phyloP scores from a whole-genome alignment of 768 basidiomycete genomes.

The Pleurotus sapidus region DNA sequence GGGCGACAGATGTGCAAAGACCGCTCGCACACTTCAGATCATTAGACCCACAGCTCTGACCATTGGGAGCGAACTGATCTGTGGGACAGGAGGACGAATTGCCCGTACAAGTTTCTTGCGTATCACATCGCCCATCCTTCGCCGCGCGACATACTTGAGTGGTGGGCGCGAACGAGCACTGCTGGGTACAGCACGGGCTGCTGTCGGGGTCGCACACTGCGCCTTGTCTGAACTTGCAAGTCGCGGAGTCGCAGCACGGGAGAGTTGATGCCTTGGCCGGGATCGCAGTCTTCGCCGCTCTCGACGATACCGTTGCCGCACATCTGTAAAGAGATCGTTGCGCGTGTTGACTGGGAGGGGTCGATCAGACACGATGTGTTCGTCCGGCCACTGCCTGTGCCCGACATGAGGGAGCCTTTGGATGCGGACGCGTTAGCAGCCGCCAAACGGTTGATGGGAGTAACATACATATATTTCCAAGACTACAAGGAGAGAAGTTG shows the following conservation, averaged over 20 bases:
- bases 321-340: conserved; percentile 64
- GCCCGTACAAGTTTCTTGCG: conserved; percentile 72
- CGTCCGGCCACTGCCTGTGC: conserved; percentile 36
- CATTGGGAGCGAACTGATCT: conserved; percentile 61
- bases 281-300: conserved; percentile 85
- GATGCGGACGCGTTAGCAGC: not conserved
- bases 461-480: conserved; percentile 78
- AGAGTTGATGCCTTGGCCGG: conserved; percentile 57
- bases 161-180: conserved; percentile 67
- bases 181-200: conserved; percentile 68
- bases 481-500: conserved; percentile 71
- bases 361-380: conserved; percentile 70
- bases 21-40: conserved; percentile 76
- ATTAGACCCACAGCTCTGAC: conserved; percentile 61
- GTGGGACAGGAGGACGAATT: conserved; percentile 68
- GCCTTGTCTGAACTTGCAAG: conserved; percentile 70
- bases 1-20: conserved; percentile 67
- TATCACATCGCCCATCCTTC: conserved; percentile 66
- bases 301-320: conserved; percentile 86
- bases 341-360: conserved; percentile 37
- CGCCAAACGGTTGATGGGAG: conserved; percentile 2
- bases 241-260: conserved; percentile 69
- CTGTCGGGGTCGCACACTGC: conserved; percentile 80
- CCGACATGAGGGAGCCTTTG: conserved; percentile 62
- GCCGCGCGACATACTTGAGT: conserved; percentile 71